Conservation (phyloP, 1,284 basidiomycete genomes). For the Trichosporon sp. region DNA sequence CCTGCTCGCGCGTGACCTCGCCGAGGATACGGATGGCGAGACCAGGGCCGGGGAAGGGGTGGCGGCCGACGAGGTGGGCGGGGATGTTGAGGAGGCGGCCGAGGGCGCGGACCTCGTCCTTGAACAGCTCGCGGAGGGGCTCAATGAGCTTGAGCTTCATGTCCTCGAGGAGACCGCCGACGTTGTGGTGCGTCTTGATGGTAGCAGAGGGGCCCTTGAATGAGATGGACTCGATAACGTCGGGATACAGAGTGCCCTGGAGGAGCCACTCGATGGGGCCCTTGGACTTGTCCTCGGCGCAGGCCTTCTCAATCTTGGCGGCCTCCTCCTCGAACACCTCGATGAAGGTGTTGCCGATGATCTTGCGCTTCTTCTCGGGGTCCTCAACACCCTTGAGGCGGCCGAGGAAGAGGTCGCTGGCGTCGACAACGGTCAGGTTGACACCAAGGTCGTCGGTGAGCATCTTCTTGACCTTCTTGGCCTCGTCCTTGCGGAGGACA, state of each 20-base stretch:
- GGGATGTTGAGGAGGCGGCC: constrained; percentile 89
- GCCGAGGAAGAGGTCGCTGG: constrained; percentile 88
- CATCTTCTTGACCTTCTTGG: constrained; percentile 90
- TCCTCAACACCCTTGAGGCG: constrained; percentile 87
- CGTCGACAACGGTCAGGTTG: constrained; percentile 92
- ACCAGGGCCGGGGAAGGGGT: constrained; percentile 99
- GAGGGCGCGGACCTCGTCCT: constrained; percentile 94
- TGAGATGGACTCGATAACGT: constrained; percentile 98
- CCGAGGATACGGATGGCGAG: constrained; percentile 98
- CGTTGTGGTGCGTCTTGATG: constrained; percentile 99
- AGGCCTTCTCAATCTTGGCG: constrained; percentile 69
- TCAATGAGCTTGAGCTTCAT: constrained; percentile 99
- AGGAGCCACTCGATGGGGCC: constrained; percentile 95
- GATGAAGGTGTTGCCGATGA: constrained; percentile 99
- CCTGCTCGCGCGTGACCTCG: constrained; percentile 86
- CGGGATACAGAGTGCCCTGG: constrained; percentile 98
- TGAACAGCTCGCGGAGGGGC: constrained; percentile 95
- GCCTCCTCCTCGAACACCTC: constrained; percentile 95
- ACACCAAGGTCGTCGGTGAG: constrained; percentile 89
- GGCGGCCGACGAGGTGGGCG: constrained; percentile 84
- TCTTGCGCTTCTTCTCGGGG: constrained; percentile 95
- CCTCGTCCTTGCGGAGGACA: constrained; percentile 88
- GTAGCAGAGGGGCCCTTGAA: constrained; percentile 99
- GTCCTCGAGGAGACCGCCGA: constrained; percentile 90
- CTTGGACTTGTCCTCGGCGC: constrained; percentile 66